Base-by-base conservation (phyloP, 306 rosid genomes). In the Coriaria nepalensis region DNA sequence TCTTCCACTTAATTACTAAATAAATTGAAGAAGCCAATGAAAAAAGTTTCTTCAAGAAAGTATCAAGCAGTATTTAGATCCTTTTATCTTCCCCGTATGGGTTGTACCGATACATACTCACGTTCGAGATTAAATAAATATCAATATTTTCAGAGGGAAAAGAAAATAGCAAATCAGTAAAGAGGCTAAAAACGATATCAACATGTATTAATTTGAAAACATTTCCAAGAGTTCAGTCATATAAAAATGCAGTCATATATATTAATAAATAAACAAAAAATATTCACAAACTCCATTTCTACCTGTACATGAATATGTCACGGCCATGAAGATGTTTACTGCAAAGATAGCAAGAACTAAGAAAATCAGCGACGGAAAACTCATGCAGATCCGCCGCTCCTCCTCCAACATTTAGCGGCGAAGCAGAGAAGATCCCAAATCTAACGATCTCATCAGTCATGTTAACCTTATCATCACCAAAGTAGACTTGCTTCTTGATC, bases 291-390 rank as follows among this genome's bases (percentile, higher is more conserved):
- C 4, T 29, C 33, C 13, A 33, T 37, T 35, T 11, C 13, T 78
- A 78, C 93, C 93, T 81, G 82, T 81, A 81, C 72, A 81, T 81
- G 83, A 81, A 81, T 51, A 81, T 81, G 70, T 81, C 93, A 13
- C 72, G 64, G 13, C 93, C 93, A 35, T 70, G 82, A 67, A 78
- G 93, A 49, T 59, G 69, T 61, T 78, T 78, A 47, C 61, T 38
- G 66, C 93, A 81, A 40, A 82, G 86, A 50, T 47, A 70, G 58
- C 93, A 82, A 59, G 67, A 64, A 39, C 47, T 73, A 41, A 78
- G 72, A 64, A 82, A 82, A 47, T 78, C 73, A 7, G 68, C 37
- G 8, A 66, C 49, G 68, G 62, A 59, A 64, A 69, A 47, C 15
- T 61, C 72, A 20, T 20, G 29, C 29, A 20, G 29, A 20, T 20